Evolutionary conservation across 1,284 basidiomycete genomes (phyloP).

Genomic region (Apiotrichum laibachii): DNA sequence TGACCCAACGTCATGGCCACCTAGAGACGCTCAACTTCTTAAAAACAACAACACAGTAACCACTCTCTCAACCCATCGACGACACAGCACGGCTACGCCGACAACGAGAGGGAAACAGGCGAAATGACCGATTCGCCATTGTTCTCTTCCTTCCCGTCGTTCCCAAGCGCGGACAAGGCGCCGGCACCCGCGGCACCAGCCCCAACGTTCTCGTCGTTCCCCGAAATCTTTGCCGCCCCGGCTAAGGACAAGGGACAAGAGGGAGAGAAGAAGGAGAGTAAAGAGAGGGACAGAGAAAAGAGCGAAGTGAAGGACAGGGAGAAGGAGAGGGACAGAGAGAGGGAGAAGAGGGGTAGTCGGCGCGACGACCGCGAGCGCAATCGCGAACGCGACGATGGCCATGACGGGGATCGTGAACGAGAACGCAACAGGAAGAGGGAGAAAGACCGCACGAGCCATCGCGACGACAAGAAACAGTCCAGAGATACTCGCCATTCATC

Average conservation of each 20-base stretch:
- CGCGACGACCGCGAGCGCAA: background rate
- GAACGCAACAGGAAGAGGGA: constrained; percentile 4
- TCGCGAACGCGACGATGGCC: background rate
- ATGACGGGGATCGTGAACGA: constrained; percentile 6
- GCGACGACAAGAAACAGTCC: background rate
- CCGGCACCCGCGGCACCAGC: background rate
- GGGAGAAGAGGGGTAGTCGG: background rate
- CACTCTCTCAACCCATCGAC: too few relatives aligned
- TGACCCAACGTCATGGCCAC: too few relatives aligned
- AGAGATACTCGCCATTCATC: background rate
- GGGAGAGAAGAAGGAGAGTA: background rate
- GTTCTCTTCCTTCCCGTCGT: constrained; percentile 12
- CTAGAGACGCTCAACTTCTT: too few relatives aligned
- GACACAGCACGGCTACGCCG: too few relatives aligned
- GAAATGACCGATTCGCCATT: background rate
- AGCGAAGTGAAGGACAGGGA: background rate
- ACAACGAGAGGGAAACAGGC: too few relatives aligned
- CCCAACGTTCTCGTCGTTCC: constrained; percentile 22
- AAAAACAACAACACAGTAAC: too few relatives aligned
- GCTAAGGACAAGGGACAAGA: background rate
- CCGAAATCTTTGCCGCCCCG: constrained; percentile 11
- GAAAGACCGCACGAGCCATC: constrained; percentile 8
- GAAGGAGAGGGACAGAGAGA: background rate
- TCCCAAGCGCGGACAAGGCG: constrained; percentile 2
- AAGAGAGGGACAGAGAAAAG: background rate